A percentile compares a stretch with the other conserved stretches of the same genome.
Evolutionary conservation across 768 basidiomycete species (phyloP).

Genomic region (Nevesoporus exiguus): DNA sequence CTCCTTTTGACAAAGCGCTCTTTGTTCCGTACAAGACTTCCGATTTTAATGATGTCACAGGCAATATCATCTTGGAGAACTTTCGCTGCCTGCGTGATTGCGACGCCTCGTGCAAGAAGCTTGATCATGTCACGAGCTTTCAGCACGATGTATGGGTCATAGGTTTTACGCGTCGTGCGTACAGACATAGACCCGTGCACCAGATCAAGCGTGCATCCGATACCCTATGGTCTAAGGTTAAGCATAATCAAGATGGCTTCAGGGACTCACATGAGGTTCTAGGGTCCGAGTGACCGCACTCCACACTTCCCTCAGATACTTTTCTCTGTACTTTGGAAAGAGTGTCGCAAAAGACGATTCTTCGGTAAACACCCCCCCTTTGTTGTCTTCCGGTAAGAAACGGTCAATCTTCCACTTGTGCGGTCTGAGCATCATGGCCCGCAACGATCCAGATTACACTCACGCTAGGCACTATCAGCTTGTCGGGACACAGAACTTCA

Average conservation of each 20-base stretch:
- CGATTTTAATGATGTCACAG: conserved; percentile 98
- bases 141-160: conserved; percentile 92
- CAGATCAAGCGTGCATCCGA: conserved; percentile 89
- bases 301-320: conserved; percentile 94
- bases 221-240: conserved; percentile 49
- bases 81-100: conserved; percentile 80
- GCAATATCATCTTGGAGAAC: conserved; percentile 86
- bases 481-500: conserved; percentile 1
- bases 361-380: conserved; percentile 81
- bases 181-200: conserved; percentile 98
- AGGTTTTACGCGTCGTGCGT: conserved; percentile 93
- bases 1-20: conserved; percentile 95
- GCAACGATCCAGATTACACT: conserved; percentile 17
- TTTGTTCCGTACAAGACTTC: conserved; percentile 89
- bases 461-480: conserved; percentile 38
- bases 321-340: conserved; percentile 98
- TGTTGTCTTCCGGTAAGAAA: conserved; percentile 73
- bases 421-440: conserved; percentile 11
- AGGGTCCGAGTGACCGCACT: conserved; percentile 81
- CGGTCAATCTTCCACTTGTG: conserved; percentile 84
- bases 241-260: not conserved
- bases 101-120: conserved; percentile 88
- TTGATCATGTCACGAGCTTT: conserved; percentile 97
- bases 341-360: conserved; percentile 98
- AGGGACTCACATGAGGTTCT: conserved; percentile 64